Evolutionary conservation across 305 asterid genomes (phyloP), one percentile per base, ranked within the genome.

Genomic region (Withania somnifera): DNA sequence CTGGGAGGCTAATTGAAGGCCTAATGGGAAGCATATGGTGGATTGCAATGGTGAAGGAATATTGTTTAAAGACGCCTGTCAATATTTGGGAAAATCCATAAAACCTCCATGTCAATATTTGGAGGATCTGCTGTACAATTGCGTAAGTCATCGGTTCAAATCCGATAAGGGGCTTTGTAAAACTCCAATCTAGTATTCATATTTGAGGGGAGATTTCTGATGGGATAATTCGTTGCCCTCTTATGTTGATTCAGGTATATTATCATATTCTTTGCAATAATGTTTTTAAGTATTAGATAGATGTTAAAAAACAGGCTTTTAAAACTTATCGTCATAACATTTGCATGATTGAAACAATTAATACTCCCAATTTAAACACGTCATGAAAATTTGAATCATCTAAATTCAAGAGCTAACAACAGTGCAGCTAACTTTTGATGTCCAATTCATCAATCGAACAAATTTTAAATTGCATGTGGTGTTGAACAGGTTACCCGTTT

Each of bases 1-100:
- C 85, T 14, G 85, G 82, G 11, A 63, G 85, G 17, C 54, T 83
- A 3, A 19, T 47, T 15, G 69, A 83, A 77, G 85, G 28, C 79
- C 75, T 3, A 77, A 51, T 15, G 68, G 56, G 13, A 77, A 83
- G 57, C 69, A 15, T 19, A 36, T 63, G 56, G 82, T 83, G 13
- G 15, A 77, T 10, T 83, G 82, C 15, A 77, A 15, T 50, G 85
- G 64, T 13, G 17, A 73, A 75, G 82, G 82, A 4, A 77, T 83
- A 15, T 50, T 58, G 77, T 82, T 77, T 42, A 32, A 54, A 15
- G 57, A 63, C 26, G 82, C 85, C 7, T 40, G 82, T 73, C 9
- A 4, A 52, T 32, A 30, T 63, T 11, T 83, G 14, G 85, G 78
- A 22, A 77, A 77, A 2, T 54, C 15, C 19, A 24, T 83, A 1